These are phyloP conservation scores for Gilbertella persicaria DNA, from an alignment of 371 early-diverging fungal genomes.

Conservation along the genomic window DNA sequence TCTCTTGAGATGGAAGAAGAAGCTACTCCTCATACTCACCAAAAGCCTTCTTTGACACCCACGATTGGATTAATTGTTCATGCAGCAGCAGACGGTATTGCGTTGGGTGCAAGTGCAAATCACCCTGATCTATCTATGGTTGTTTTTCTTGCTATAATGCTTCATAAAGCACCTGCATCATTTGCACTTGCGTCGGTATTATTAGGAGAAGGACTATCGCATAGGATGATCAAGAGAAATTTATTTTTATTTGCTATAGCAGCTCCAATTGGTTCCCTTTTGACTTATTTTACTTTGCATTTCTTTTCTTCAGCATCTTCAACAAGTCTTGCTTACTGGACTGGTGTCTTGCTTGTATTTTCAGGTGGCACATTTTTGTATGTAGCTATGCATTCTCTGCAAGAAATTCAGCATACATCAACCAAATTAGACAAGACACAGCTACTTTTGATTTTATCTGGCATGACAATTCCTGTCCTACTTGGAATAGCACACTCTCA, in stretches of 20 bases:
- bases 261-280: conserved; percentile 84
- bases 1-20: conserved; percentile 9
- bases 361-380: conserved; percentile 91
- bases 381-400: conserved; percentile 75
- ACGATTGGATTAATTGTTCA: conserved; percentile 93
- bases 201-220: conserved; percentile 68
- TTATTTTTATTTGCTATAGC: conserved; percentile 79
- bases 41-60: conserved; percentile 38
- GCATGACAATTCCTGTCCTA: conserved; percentile 40
- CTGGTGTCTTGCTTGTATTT: conserved; percentile 80
- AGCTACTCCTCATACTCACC: conserved; percentile 20
- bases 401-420: conserved; percentile 24
- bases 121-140: conserved; percentile 78
- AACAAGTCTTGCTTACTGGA: conserved; percentile 68
- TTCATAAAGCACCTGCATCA: conserved; percentile 95
- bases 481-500: conserved; percentile 35
- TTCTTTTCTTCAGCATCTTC: conserved; percentile 31
- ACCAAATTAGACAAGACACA: conserved; percentile 7
- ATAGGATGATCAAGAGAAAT: conserved; percentile 70
- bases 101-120: conserved; percentile 79
- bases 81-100: conserved; percentile 94
- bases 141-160: conserved; percentile 93
- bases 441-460: conserved; percentile 22
- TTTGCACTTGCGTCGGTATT: conserved; percentile 88
- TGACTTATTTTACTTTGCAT: conserved; percentile 65